Base-by-base conservation (phyloP, 352 stramenopile genomes). In the Globisporangium takayamanum region DNA sequence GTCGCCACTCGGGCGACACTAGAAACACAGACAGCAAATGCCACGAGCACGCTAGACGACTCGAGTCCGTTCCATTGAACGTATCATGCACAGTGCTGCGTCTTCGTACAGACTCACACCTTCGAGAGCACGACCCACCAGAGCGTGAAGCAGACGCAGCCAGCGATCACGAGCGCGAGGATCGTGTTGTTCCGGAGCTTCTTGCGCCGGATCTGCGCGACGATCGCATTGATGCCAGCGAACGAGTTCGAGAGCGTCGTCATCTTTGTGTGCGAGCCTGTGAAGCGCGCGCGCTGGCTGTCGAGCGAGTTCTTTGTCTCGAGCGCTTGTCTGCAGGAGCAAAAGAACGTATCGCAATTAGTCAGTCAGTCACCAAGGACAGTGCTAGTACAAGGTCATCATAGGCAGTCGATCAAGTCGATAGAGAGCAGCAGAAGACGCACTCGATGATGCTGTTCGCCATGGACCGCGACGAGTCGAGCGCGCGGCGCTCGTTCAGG, bases 171-270 rank as follows among this genome's bases (percentile, higher is more conserved):
- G 48, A 97, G 84, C 56, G 91, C 93, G 25, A 99, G 66, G 82
- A 99, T 97, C 45, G 86, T 96, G 73, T 98, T 98, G 82, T 99
- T 98, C 65, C 89, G 86, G 66, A 97, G 91, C 77, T 98, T 97
- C 78, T 98, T 98, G 70, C 93, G 88, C 45, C 86, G 82, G 66
- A 99, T 99, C 66, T 95, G 81, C 56, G 98, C 96, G 65, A 99
- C 93, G 62, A 99, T 81, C 61, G 79, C 84, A 69, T 98, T 98
- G 59, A 99, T 94, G 37, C 94, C 92, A 10, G 94, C 77, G 53
- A 98, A 96, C 53, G 96, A 97, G 57, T 77, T 87, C 49, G 84
- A 84, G 25, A 98, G 81, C 36, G 65, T 82, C 36, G 82, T 73
- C 57, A 98, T 88, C 50, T 92, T 96, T 39, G 74, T 72, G 26